A percentile compares a stretch with the other conserved stretches of the same genome.
phyloP scores from a whole-genome alignment of 1,284 basidiomycete species.

The Cryptococcus sp. region DNA sequence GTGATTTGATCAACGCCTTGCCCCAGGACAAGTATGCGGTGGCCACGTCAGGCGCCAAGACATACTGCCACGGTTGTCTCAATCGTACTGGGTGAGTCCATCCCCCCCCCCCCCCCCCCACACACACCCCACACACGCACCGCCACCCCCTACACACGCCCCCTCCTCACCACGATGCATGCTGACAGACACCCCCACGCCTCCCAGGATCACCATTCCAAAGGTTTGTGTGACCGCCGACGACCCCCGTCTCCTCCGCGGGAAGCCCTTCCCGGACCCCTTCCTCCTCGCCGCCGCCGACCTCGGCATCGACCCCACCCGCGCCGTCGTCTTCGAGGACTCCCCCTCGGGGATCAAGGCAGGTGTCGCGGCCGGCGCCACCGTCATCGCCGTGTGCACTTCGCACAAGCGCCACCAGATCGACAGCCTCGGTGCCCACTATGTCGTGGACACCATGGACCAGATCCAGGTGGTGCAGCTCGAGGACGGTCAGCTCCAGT shows the following conservation, averaged over 20 bases:
- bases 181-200: no score
- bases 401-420: conserved; percentile 55
- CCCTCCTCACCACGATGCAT: no score
- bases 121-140: no score
- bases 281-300: conserved; percentile 71
- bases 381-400: conserved; percentile 70
- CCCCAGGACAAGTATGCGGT: conserved; percentile 67
- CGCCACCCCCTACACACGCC: no score
- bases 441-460: conserved; percentile 63
- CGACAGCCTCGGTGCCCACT: conserved; percentile 67
- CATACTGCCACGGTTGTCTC: conserved; percentile 52
- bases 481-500: conserved; percentile 31
- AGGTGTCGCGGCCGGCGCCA: conserved; percentile 67
- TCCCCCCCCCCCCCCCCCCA: no score
- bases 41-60: conserved; percentile 71
- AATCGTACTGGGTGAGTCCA: conserved; percentile 19
- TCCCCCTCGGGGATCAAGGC: conserved; percentile 70
- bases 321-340: conserved; percentile 68
- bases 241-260: conserved; percentile 54
- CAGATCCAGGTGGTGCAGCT: conserved; percentile 52
- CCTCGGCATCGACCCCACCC: conserved; percentile 57
- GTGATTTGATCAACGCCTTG: conserved; percentile 63
- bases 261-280: conserved; percentile 67
- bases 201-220: conserved; percentile 66
- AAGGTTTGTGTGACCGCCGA: conserved; percentile 73